Evolutionary conservation across 495 filamentous ascomycete species (phyloP).

Genomic region (Hypoxylon fuscum): DNA sequence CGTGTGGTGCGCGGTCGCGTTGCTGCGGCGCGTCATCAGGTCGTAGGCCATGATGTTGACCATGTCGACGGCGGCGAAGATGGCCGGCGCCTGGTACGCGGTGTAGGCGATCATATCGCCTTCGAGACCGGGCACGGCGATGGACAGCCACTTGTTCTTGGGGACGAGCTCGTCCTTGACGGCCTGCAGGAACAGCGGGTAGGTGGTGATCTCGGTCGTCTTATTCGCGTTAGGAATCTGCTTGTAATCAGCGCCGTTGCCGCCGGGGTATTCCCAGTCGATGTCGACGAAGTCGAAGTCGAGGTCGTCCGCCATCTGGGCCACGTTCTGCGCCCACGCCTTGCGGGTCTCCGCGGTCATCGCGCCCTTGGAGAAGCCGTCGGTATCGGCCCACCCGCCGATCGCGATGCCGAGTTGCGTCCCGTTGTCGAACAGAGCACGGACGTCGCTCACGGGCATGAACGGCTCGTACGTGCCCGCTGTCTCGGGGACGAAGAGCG

Average conservation of each 20-base stretch:
- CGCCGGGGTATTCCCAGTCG: constrained; percentile 77
- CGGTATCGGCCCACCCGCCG: constrained; percentile 69
- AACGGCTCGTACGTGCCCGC: constrained; percentile 57
- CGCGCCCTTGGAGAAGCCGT: constrained; percentile 61
- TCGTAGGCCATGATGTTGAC: constrained; percentile 76
- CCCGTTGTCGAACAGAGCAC: constrained; percentile 59
- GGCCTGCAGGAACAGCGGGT: constrained; percentile 62
- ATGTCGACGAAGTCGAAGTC: constrained; percentile 68
- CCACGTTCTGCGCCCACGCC: constrained; percentile 65
- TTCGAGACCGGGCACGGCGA: constrained; percentile 64
- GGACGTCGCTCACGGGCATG: constrained; percentile 55
- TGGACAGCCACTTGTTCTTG: constrained; percentile 66
- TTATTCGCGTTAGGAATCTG: constrained; percentile 61
- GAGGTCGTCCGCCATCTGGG: constrained; percentile 56
- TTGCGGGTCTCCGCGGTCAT: constrained; percentile 53
- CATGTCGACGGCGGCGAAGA: constrained; percentile 66
- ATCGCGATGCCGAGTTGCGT: constrained; percentile 68
- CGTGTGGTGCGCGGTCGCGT: constrained; percentile 64
- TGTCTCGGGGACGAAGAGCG: constrained; percentile 58
- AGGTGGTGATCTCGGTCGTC: constrained; percentile 63
- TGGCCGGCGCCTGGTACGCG: constrained; percentile 58
- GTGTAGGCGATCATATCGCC: constrained; percentile 70
- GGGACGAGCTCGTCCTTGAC: constrained; percentile 62
- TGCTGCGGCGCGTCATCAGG: constrained; percentile 70
- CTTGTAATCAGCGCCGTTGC: constrained; percentile 66